These are phyloP conservation scores for Senecio squalidus DNA, from an alignment of 140 eudicot genomes.

Conservation along the genomic window DNA sequence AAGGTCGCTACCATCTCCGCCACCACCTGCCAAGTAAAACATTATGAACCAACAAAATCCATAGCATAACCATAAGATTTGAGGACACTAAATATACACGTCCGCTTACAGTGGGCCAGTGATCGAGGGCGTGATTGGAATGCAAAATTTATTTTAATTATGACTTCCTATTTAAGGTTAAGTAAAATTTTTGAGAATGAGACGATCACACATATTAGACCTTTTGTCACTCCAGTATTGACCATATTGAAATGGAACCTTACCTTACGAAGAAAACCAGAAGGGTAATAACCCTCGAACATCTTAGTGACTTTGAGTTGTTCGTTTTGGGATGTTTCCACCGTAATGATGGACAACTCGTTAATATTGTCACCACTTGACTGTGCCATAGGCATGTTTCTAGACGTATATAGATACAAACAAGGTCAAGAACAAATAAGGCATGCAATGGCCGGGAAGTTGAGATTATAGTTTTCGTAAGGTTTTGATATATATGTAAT, in stretches of 20 bases:
- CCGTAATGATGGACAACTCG: neutral
- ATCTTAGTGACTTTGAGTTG: neutral
- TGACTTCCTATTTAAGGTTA: neutral
- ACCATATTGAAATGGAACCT: neutral
- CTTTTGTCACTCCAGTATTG: too few species aligned
- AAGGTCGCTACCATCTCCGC: constrained; percentile 66
- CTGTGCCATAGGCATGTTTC: constrained; percentile 9
- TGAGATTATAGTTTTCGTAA: neutral
- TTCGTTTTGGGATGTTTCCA: neutral
- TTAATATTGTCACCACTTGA: constrained; percentile 2
- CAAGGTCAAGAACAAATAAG: neutral
- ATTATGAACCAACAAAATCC: neutral
- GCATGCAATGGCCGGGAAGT: neutral
- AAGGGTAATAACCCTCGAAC: neutral
- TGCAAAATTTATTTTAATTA: neutral
- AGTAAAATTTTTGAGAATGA: too few species aligned
- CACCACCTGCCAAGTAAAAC: constrained; percentile 28
- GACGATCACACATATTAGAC: too few species aligned
- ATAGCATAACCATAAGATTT: neutral
- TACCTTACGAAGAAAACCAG: neutral
- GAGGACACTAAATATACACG: too few species aligned
- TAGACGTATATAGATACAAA: constrained; percentile 1
- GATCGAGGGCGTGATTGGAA: too few species aligned
- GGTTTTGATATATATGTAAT: neutral
- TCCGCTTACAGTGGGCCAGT: too few species aligned